phyloP scores from a whole-genome alignment of 352 stramenopile species.

The Phytophthora megakarya region DNA sequence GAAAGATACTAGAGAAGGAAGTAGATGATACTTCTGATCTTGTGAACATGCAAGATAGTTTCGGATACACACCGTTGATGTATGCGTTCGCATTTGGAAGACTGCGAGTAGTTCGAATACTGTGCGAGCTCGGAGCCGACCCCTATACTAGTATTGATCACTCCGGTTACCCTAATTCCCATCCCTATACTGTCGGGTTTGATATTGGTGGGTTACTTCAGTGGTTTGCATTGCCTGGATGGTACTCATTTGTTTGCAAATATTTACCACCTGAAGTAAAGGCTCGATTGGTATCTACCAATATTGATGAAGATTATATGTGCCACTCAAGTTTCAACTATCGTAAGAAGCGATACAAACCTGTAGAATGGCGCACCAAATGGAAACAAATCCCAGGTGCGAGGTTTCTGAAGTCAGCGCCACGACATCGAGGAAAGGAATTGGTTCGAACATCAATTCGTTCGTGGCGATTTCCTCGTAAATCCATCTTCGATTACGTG shows the following conservation, averaged over 20 bases:
- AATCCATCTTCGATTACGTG: constrained; percentile 46
- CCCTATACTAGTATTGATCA: constrained; percentile 44
- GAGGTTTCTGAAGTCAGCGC: constrained; percentile 19
- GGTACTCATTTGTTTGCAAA: constrained; percentile 48
- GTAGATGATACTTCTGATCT: background rate
- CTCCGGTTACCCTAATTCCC: constrained; percentile 43
- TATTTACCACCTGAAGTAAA: constrained; percentile 35
- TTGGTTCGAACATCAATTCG: constrained; percentile 38
- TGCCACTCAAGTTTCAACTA: constrained; percentile 49
- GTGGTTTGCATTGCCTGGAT: constrained; percentile 67
- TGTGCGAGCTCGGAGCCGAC: constrained; percentile 45
- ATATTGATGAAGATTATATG: constrained; percentile 43
- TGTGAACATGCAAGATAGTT: constrained; percentile 42
- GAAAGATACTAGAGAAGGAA: constrained; percentile 3
- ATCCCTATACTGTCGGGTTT: constrained; percentile 57
- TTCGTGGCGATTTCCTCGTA: constrained; percentile 45
- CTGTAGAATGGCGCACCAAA: constrained; percentile 32
- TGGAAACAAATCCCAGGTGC: constrained; percentile 24
- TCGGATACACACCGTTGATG: constrained; percentile 56
- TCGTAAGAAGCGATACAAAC: constrained; percentile 22
- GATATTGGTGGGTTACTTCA: constrained; percentile 49
- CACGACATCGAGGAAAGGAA: constrained; percentile 23
- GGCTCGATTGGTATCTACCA: constrained; percentile 24
- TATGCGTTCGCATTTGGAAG: constrained; percentile 63
- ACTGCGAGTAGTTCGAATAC: constrained; percentile 34